Conservation (phyloP, 306 rosid species). For the Lathyrus aphaca region DNA sequence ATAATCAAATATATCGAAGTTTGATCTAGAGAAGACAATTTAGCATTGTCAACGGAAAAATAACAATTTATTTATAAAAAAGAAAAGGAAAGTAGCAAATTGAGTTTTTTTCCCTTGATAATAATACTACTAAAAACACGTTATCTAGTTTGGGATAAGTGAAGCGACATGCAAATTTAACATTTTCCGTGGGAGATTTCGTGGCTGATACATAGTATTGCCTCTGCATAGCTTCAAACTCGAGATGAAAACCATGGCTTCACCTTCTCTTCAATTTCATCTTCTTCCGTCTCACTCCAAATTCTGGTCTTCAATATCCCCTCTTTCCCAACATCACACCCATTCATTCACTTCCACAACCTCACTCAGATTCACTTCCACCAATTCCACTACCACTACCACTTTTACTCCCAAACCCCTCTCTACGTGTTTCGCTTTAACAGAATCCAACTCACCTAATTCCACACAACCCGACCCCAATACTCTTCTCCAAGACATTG, state of each 20-base stretch:
- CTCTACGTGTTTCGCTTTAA: slow-evolving; percentile 57
- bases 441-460: slow-evolving; percentile 71
- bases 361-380: slow-evolving; percentile 45
- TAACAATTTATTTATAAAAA: too few species aligned
- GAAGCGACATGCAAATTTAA: not conserved
- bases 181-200: slow-evolving; percentile 25
- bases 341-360: slow-evolving; percentile 39
- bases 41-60: too few species aligned
- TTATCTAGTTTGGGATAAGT: slow-evolving; percentile 15
- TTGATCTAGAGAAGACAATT: too few species aligned
- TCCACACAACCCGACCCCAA: slow-evolving; percentile 58
- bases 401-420: slow-evolving; percentile 42
- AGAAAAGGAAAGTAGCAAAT: not conserved
- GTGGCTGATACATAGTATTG: slow-evolving; percentile 39
- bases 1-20: not conserved
- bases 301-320: slow-evolving; percentile 41
- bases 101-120: not conserved
- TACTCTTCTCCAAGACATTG: slow-evolving; percentile 64
- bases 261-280: slow-evolving; percentile 55
- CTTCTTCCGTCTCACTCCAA: slow-evolving; percentile 44
- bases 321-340: slow-evolving; percentile 41
- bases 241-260: slow-evolving; percentile 56
- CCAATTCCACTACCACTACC: slow-evolving; percentile 12
- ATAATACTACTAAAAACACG: not conserved
- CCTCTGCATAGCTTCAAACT: not conserved